Base-by-base conservation (phyloP, 176 grass and related monocot genomes). In the Lolium perenne region DNA sequence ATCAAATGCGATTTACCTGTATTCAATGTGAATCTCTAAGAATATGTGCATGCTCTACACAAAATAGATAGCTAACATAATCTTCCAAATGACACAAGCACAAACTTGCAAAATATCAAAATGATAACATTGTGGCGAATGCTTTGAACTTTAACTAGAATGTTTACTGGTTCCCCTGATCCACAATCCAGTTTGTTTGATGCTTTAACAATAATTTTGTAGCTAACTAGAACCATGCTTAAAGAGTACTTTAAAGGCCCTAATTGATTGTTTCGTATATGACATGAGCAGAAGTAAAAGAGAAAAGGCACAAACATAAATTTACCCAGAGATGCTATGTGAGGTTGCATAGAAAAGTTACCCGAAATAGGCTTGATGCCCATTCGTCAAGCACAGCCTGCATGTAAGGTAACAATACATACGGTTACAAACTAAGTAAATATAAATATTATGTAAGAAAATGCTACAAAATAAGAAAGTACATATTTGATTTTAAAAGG, bases 1-100 rank as follows among this genome's bases (percentile, higher is more conserved):
- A 98, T 95, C 74, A 95, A 98, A 98, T 91, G 90, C 84, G 91
- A 94, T 95, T 94, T 89, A 94, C 96, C 96, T 98, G 96, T 98
- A 95, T 98, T 98, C 96, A 98, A 98, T 95, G 84, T 46, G 71
- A 94, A 98, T 86, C 56, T 90, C 95, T 93, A 97, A 93, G 92
- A 89, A 87, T 84, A 95, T 88, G 79, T n/a, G 26, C 54, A 74
- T 74, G 65, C 45, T 74, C 91, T 71, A 21, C 86, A 63, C 64
- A 79, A 76, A 64, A 23, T 10, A 83, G 66, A 62, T 82, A 35
- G 25, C 65, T 77, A 41, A 16, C 53, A 49, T 20, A 29, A 1
- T 56, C 4, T 72, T 79, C 62, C 29, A 74, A 80, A 20, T 78
- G 14, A 80, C 50, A 73, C 25, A 68, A 63, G 71, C 70, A 84